These are phyloP conservation scores for Xerocomus minutiporus DNA, from an alignment of 1,284 basidiomycete genomes.

Conservation along the genomic window DNA sequence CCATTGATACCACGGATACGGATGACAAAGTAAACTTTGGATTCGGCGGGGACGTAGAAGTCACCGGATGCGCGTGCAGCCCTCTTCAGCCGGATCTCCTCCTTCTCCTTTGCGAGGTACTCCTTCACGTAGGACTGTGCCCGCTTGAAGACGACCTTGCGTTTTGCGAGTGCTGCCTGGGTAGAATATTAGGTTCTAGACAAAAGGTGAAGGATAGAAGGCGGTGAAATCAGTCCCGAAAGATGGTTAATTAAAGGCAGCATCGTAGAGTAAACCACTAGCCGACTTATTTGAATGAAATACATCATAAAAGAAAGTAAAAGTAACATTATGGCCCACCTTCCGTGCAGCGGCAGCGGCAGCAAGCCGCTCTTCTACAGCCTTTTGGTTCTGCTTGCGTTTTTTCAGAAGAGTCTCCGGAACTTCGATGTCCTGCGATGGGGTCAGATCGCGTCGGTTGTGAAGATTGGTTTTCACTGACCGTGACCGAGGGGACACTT, in stretches of 20 bases:
- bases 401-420: conserved; percentile 99
- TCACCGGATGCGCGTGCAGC: conserved; percentile 90
- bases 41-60: conserved; percentile 95
- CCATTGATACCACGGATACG: conserved; percentile 99
- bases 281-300: conserved; percentile 64
- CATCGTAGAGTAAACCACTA: conserved; percentile 63
- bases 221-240: conserved; percentile 78
- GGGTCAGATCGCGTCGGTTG: conserved; percentile 24
- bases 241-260: conserved; percentile 91
- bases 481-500: conserved; percentile 69
- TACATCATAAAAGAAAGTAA: conserved; percentile 65
- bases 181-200: conserved; percentile 11
- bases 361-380: conserved; percentile 89
- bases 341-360: conserved; percentile 87
- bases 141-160: conserved; percentile 99
- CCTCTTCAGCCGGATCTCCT: conserved; percentile 95
- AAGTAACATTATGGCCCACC: conserved; percentile 52
- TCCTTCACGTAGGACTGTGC: conserved; percentile 99
- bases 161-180: conserved; percentile 85
- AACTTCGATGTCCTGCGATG: conserved; percentile 77
- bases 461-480: conserved; percentile 36
- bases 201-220: conserved; percentile 2
- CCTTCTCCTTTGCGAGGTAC: conserved; percentile 89
- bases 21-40: conserved; percentile 98
- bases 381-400: conserved; percentile 97